These are phyloP conservation scores for Pyrus betulifolia DNA, from an alignment of 306 rosid species.

Conservation along the genomic window DNA sequence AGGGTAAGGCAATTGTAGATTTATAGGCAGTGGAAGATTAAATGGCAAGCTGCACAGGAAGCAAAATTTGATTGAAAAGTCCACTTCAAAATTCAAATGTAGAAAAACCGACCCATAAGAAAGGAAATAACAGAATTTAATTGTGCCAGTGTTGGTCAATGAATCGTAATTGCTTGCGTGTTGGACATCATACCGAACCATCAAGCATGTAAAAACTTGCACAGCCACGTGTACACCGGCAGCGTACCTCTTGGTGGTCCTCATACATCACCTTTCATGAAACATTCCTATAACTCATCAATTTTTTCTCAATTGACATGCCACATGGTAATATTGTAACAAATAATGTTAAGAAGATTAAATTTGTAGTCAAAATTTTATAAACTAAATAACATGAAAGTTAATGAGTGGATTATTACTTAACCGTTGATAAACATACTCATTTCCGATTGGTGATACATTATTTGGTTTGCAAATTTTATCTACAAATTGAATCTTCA, in stretches of 20 bases:
- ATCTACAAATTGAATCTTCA: too few relatives aligned
- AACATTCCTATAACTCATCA: too few relatives aligned
- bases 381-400: too few relatives aligned
- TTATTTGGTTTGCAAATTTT: too few relatives aligned
- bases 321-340: not conserved
- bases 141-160: conserved; percentile 21
- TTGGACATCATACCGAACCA: not conserved
- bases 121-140: not conserved
- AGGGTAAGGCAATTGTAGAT: not conserved
- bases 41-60: not conserved
- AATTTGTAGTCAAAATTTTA: too few relatives aligned
- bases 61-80: conserved; percentile 11
- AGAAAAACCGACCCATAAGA: not conserved
- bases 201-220: not conserved
- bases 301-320: too few relatives aligned
- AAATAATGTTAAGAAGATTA: too few relatives aligned
- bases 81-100: conserved; percentile 19
- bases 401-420: too few relatives aligned
- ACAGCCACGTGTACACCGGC: conserved; percentile 18
- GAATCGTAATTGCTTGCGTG: conserved; percentile 33
- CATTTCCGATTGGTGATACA: too few relatives aligned
- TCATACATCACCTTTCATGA: too few relatives aligned
- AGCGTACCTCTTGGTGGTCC: not conserved
- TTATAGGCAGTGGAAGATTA: conserved; percentile 8
- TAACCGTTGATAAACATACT: too few relatives aligned